Evolutionary conservation across 176 grass and related monocot genomes (phyloP), one percentile per base, ranked within the genome.

Genomic region (Coix lacrymajobi): DNA sequence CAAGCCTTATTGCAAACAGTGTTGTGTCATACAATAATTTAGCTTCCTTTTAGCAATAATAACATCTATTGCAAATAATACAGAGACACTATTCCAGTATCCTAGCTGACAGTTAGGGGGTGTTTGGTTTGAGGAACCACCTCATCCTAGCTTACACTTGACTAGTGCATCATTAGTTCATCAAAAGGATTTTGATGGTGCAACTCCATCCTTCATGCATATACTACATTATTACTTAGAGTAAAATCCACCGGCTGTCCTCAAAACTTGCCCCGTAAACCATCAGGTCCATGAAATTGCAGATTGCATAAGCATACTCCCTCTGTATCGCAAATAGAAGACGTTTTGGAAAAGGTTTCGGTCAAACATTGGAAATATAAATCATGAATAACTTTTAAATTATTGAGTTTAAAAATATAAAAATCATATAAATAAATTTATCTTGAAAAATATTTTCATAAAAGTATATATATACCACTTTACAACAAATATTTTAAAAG

Each of bases 1-100:
- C 49, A 86, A 65, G 32, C n/a, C 19, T 72, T 6, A 67, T 14
- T 62, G 81, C 65, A 51, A 82, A 58, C 1, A n/a, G 57, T 81
- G 30, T 17, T 79, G 44, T 34, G 62, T 75, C 32, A 70, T 32
- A 58, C 25, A 49, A 66, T 79, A 66, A 36, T n/a, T 45, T 49
- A 66, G 17, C 1, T 71, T 46, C 40, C 12, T 33, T 25, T 36
- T 25, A 79, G 11, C 28, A 60, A 60, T 60, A 66, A 79, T 48
- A 33, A 79, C n/a, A 22, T 25, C 19, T 24, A 24, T 24, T 66
- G 29, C 28, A 48, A 79, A 79, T 66, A 51, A 6, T 79, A 49
- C 60, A n/a, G 58, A 22, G 24, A 78, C 4, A 37, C 7, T 22
- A 44, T 64, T 79, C 26, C 26, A 8, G 8, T 65, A 22, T 66